Base-by-base conservation (phyloP, 2,329 filamentous ascomycete genomes). In the Lecanosticta acicola region DNA sequence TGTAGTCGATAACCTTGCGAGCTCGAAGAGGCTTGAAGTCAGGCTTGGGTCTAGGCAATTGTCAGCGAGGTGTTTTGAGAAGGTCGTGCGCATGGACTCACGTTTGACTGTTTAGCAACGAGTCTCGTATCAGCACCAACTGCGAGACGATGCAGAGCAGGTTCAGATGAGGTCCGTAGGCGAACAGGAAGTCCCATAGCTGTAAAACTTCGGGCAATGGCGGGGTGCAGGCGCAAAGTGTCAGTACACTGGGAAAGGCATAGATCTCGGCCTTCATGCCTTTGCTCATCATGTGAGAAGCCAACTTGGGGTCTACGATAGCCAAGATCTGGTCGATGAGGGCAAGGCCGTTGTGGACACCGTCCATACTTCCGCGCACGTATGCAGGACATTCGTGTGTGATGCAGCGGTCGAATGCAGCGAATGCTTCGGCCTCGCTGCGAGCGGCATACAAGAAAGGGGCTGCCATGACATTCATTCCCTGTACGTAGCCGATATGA, bases 381-480 rank as follows among this genome's bases (percentile, higher is more conserved):
- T 98, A 98, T 2, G 87, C 90, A 0, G 93, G 93, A 55, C 87
- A 90, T 66, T 97, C 91, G 45, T 78, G 76, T 1, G 88, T 94
- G 53, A 98, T 81, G 53, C 96, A 84, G 35, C 82, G 83, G 64
- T 94, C 83, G 60, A 98, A 96, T 1, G 89, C 84, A 3, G 87
- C 84, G 59, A 94, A 98, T 2, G 93, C 93, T 69, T 98, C 90
- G 4, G 90, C 85, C 70, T 98, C 93, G 65, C 88, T 95, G 47
- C 89, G 83, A 1, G 93, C 90, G 3, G 88, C 89, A 66, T 98
- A 98, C 37, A 98, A 75, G 63, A 98, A 96, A 0, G 93, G 93
- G 1, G 93, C 93, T 8, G 90, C 91, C 13, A 98, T 79, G 33
- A 98, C 93, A 64, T 98, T 98, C 91, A 98, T 97, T 56, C 93